Conservation (phyloP, 2,329 filamentous ascomycete genomes). For the Aspergillus arachidicola region DNA sequence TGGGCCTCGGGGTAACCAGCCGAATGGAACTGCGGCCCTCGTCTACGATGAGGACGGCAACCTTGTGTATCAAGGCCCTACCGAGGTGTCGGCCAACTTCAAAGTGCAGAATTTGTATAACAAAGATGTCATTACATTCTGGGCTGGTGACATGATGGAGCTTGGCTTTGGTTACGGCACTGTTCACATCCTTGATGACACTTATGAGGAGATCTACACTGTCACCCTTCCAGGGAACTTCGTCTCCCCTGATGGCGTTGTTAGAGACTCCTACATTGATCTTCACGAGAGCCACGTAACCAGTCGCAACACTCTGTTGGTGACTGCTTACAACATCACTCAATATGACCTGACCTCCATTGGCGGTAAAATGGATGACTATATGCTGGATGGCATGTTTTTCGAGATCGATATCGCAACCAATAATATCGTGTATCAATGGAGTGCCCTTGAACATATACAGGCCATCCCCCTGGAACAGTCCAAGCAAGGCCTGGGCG, state of each 20-base stretch:
- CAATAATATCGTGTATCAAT: constrained; percentile 35
- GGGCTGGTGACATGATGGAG: constrained; percentile 33
- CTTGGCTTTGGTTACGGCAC: constrained; percentile 34
- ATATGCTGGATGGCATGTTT: constrained; percentile 37
- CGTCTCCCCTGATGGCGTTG: constrained; percentile 23
- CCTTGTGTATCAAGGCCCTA: constrained; percentile 39
- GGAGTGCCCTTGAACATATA: constrained; percentile 38
- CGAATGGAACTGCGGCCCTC: constrained; percentile 33
- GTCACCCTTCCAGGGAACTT: constrained; percentile 31
- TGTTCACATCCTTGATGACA: constrained; percentile 37
- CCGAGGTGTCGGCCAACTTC: constrained; percentile 36
- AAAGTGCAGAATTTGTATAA: constrained; percentile 37
- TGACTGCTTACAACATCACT: constrained; percentile 40
- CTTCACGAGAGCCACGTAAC: constrained; percentile 40
- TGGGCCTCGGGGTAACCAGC: constrained; percentile 31
- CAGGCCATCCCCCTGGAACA: constrained; percentile 31
- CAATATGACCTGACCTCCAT: constrained; percentile 34
- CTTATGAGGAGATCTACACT: constrained; percentile 37
- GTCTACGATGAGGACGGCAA: constrained; percentile 41
- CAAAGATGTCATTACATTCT: constrained; percentile 40
- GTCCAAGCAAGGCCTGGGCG: constrained; percentile 28
- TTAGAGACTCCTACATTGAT: constrained; percentile 35
- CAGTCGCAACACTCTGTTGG: constrained; percentile 34
- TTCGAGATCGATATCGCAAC: constrained; percentile 39
- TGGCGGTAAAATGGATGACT: constrained; percentile 33